A percentile compares a stretch with the other conserved stretches of the same genome.
phyloP scores from a whole-genome alignment of 2,329 filamentous ascomycete species.

The Verticillium zaregamsianum region DNA sequence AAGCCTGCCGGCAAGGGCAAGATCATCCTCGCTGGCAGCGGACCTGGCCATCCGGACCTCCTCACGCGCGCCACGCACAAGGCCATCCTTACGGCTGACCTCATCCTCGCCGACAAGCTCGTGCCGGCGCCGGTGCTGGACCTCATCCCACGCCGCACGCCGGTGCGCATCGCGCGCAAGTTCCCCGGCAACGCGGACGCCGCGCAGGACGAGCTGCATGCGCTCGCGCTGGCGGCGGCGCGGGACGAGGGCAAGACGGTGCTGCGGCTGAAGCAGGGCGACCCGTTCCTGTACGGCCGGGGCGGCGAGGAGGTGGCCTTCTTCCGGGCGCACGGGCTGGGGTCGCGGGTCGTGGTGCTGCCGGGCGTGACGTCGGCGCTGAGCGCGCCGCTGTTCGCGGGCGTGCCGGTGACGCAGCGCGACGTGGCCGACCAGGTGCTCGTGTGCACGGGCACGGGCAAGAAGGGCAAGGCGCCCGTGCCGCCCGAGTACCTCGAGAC shows the following conservation, averaged over 20 bases:
- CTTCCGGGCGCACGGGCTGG: slow-evolving; percentile 69
- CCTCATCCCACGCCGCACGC: slow-evolving; percentile 83
- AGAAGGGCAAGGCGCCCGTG: slow-evolving; percentile 78
- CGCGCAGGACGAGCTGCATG: slow-evolving; percentile 85
- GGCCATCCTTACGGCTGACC: slow-evolving; percentile 68
- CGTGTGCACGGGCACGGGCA: slow-evolving; percentile 92
- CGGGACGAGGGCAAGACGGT: slow-evolving; percentile 65
- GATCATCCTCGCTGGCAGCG: slow-evolving; percentile 86
- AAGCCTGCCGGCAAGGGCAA: slow-evolving; percentile 47
- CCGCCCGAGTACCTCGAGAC: slow-evolving; percentile 74
- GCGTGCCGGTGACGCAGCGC: slow-evolving; percentile 82
- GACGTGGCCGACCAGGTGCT: slow-evolving; percentile 89
- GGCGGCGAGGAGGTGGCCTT: slow-evolving; percentile 90
- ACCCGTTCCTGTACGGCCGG: slow-evolving; percentile 93
- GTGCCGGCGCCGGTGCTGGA: slow-evolving; percentile 82
- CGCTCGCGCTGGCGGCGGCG: slow-evolving; percentile 67
- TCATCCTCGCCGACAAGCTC: slow-evolving; percentile 83
- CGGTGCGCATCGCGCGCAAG: slow-evolving; percentile 89
- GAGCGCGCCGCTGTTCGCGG: slow-evolving; percentile 81
- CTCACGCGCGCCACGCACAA: slow-evolving; percentile 79
- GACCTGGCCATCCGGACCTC: slow-evolving; percentile 87
- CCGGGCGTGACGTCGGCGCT: slow-evolving; percentile 89
- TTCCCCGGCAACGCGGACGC: slow-evolving; percentile 96
- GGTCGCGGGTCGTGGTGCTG: slow-evolving; percentile 61
- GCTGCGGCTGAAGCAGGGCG: slow-evolving; percentile 88